These are phyloP conservation scores for Pseudognaphalium luteoalbum DNA, from an alignment of 129 eudicot genomes.

Conservation along the genomic window DNA sequence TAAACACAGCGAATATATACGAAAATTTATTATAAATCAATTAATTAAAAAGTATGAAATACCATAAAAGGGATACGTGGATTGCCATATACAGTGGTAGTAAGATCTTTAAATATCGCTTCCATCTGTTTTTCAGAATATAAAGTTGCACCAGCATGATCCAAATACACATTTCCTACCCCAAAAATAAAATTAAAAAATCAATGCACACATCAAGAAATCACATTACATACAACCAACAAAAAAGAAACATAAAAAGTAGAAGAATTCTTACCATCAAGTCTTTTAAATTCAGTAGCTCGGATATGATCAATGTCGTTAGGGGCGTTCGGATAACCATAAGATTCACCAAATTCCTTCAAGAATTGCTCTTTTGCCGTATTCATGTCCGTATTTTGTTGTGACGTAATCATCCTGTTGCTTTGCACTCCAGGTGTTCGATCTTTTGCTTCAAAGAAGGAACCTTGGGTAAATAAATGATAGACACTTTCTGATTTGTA, in stretches of 20 bases:
- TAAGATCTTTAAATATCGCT: constrained; percentile 72
- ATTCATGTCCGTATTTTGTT: neutral
- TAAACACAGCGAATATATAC: neutral
- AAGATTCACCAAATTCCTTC: constrained; percentile 70
- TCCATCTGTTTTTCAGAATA: constrained; percentile 94
- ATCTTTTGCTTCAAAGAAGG: constrained; percentile 6
- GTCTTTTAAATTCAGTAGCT: constrained; percentile 77
- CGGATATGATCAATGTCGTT: constrained; percentile 74
- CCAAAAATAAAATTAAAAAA: constrained; percentile 8
- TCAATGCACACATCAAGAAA: neutral
- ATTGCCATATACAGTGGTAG: constrained; percentile 68
- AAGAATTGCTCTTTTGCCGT: constrained; percentile 56
- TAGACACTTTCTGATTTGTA: neutral
- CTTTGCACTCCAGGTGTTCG: constrained; percentile 23
- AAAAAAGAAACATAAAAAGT: neutral
- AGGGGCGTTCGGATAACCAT: constrained; percentile 77
- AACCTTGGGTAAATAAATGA: constrained; percentile 3
- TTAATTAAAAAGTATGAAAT: neutral
- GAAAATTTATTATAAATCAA: neutral
- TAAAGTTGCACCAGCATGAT: constrained; percentile 96
- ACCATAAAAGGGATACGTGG: constrained; percentile 68
- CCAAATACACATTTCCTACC: constrained; percentile 79
- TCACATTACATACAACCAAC: neutral
- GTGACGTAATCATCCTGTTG: neutral
- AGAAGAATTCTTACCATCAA: constrained; percentile 38